Percentiles rank a stretch among this genome's conserved stretches.
Conservation (phyloP, 2,329 filamentous ascomycete species). For the Colletotrichum australisinense region DNA sequence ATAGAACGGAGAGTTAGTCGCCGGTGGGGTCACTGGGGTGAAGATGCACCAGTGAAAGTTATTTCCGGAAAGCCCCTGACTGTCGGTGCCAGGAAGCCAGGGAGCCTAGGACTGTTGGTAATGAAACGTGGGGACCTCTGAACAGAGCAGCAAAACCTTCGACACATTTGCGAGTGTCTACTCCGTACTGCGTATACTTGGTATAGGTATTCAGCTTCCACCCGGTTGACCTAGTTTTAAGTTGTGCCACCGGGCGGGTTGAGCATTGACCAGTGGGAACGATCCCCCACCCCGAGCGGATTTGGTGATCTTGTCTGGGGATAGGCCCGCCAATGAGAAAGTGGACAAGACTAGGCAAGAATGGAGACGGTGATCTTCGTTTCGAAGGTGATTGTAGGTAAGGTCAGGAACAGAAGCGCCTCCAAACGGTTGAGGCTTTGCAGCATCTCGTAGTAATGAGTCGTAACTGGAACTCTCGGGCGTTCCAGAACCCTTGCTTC, state of each 20-base stretch:
- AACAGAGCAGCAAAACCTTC: background rate
- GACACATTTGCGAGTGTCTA: too few relatives aligned
- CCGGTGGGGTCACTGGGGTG: background rate
- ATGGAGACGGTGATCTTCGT: background rate
- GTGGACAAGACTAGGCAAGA: background rate
- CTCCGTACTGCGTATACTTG: too few relatives aligned
- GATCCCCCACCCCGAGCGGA: background rate
- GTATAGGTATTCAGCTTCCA: too few relatives aligned
- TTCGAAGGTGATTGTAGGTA: background rate
- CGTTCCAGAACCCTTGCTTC: background rate
- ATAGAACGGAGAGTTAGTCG: background rate
- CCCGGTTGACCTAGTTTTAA: background rate
- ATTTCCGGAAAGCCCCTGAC: background rate
- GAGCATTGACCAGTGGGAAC: background rate
- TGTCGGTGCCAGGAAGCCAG: background rate
- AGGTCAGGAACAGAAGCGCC: background rate
- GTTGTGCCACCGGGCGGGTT: background rate
- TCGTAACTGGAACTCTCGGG: background rate
- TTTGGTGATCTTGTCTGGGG: background rate
- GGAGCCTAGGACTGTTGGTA: background rate
- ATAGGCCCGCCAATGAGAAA: background rate
- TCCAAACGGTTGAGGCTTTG: background rate
- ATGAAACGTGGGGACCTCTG: background rate
- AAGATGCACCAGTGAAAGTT: background rate
- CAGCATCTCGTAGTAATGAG: background rate